Evolutionary conservation across 2,329 filamentous ascomycete genomes (phyloP), one percentile per base, ranked within the genome.

Genomic region (Paracamarosporium sp.): DNA sequence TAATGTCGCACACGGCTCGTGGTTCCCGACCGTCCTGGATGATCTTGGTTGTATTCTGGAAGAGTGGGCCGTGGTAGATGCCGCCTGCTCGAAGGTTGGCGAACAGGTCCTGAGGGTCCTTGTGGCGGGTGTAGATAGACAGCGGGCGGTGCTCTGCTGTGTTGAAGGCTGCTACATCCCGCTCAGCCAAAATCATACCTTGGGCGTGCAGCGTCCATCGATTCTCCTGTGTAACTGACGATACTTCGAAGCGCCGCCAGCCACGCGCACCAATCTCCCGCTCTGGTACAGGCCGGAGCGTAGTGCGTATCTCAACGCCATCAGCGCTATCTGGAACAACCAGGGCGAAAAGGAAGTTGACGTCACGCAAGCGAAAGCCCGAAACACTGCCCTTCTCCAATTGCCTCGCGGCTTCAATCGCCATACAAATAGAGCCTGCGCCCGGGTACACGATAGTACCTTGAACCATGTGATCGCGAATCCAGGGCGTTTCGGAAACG

Each of bases 391-490:
- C 27, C 12, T 27, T 45, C 22, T 45, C 43, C 24, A 45, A 20
- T 6, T 36, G 15, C 27, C 24, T 46, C 7, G 27, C 27, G 12
- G 61, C 56, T 22, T 64, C 62, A 5, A 64, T 38, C 1, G 72
- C 75, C 69, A 81, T 79, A 13, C 72, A 68, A 1, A 82, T 53
- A 53, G 79, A 82, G 0, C 73, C 80, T 1, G 80, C 77, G 2
- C 64, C 76, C 0, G 82, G 82, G 41, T 80, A 81, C 1, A 83
- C 64, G 1, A 77, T 64, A 7, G 76, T 67, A 4, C 56, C 59
- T 35, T 63, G 53, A 9, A 64, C 9, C 4, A 50, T 24, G 28
- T 63, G 61, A 24, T 51, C 59, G 8, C 12, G 7, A 3, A 63
- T 9, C 61, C 59, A 63, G 3, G 53, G 53, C 15, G 61, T 46